phyloP scores from a whole-genome alignment of 2,329 filamentous ascomycete species.

The Celoporthe dispersa region DNA sequence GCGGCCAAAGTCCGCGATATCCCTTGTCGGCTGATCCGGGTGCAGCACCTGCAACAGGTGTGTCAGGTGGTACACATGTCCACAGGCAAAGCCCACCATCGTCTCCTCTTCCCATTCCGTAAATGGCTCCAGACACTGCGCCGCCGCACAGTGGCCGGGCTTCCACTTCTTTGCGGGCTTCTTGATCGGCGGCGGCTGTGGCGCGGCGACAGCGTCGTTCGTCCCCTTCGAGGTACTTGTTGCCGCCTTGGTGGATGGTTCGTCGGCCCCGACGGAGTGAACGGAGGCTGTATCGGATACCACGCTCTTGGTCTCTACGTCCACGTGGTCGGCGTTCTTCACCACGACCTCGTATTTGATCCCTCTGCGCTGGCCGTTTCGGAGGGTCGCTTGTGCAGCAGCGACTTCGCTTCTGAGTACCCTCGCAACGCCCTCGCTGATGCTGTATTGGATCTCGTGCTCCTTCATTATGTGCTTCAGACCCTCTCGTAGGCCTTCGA shows the following conservation, averaged over 20 bases:
- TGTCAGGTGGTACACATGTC: slow-evolving; percentile 78
- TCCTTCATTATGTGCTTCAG: slow-evolving; percentile 91
- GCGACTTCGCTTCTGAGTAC: slow-evolving; percentile 89
- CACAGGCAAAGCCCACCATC: slow-evolving; percentile 79
- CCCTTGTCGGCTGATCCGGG: slow-evolving; percentile 46
- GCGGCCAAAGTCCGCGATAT: slow-evolving; percentile 46
- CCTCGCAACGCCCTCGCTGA: slow-evolving; percentile 85
- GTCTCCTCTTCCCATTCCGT: slow-evolving; percentile 69
- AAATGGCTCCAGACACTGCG: slow-evolving; percentile 58
- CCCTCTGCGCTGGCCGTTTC: slow-evolving; percentile 78
- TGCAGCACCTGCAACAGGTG: slow-evolving; percentile 66
- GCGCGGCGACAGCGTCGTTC: slow-evolving; percentile 12
- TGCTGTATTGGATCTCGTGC: slow-evolving; percentile 92
- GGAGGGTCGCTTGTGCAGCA: slow-evolving; percentile 77
- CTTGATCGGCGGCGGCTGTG: slow-evolving; percentile 33
- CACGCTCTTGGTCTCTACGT: slow-evolving; percentile 48
- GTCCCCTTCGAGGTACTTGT: slow-evolving; percentile 28
- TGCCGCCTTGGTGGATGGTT: slow-evolving; percentile 25
- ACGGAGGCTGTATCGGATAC: slow-evolving; percentile 34
- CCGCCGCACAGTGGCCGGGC: slow-evolving; percentile 61
- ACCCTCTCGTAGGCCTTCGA: slow-evolving; percentile 86
- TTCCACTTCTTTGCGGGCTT: slow-evolving; percentile 42
- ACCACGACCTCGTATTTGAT: slow-evolving; percentile 83
- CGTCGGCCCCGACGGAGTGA: slow-evolving; percentile 12
- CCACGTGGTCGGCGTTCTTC: slow-evolving; percentile 48